These are phyloP conservation scores for Eucalyptus curtisii DNA, from an alignment of 345 rosid genomes.

Conservation along the genomic window DNA sequence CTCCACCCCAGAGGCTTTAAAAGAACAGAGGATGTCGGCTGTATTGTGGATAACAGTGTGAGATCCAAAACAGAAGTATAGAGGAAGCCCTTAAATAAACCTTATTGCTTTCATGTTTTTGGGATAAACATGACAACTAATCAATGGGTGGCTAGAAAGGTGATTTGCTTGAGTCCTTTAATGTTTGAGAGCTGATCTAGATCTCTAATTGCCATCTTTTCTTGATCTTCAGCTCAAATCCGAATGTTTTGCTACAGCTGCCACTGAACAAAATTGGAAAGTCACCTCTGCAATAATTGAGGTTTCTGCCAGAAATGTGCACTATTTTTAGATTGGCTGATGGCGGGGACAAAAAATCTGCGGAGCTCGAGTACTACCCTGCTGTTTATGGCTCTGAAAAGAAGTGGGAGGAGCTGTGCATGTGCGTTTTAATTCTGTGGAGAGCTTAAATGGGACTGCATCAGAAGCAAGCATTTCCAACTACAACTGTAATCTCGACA, in stretches of 20 bases:
- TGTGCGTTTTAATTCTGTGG: fast-evolving
- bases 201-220: too few species aligned
- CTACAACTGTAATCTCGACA: neutral
- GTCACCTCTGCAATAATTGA: too few species aligned
- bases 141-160: neutral
- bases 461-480: neutral
- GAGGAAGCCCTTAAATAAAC: neutral
- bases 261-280: too few species aligned
- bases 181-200: too few species aligned
- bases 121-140: neutral
- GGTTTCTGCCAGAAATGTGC: neutral
- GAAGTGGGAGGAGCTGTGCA: neutral
- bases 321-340: neutral
- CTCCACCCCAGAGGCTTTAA: neutral
- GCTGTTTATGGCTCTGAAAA: neutral
- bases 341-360: neutral
- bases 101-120: neutral
- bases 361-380: fast-evolving
- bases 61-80: neutral
- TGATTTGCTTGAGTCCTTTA: neutral
- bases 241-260: too few species aligned
- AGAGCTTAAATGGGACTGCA: neutral
- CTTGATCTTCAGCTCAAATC: too few species aligned
- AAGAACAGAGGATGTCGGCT: neutral
- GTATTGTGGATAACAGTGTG: neutral